Percentiles rank a stretch among this genome's conserved stretches.
phyloP scores from a whole-genome alignment of 345 rosid species.

The Citrus glauca region DNA sequence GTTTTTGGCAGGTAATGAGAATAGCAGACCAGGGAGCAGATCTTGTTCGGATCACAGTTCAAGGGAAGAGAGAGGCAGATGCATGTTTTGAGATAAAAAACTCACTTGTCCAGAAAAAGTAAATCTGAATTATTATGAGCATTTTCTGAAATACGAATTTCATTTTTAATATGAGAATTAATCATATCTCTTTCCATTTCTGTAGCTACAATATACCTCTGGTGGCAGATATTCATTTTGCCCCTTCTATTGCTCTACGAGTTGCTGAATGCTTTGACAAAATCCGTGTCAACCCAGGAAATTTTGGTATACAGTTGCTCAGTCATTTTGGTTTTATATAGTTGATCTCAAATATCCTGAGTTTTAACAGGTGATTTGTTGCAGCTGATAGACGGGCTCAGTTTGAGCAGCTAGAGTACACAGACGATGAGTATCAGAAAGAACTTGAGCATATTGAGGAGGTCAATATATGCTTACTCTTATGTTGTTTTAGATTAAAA shows the following conservation, averaged over 20 bases:
- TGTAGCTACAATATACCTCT: conserved; percentile 91
- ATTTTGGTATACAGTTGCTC: conserved; percentile 55
- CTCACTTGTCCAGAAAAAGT: conserved; percentile 91
- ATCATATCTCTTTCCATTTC: conserved; percentile 16
- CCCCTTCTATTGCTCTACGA: conserved; percentile 84
- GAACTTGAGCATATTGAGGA: conserved; percentile 93
- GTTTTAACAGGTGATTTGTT: conserved; percentile 21
- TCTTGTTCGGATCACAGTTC: conserved; percentile 93
- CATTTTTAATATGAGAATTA: neutral
- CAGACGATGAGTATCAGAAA: conserved; percentile 91
- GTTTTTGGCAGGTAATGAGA: conserved; percentile 69
- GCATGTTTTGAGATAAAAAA: conserved; percentile 95
- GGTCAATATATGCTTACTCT: conserved; percentile 30
- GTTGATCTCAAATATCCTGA: conserved; percentile 9
- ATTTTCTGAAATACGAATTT: neutral
- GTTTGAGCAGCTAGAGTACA: conserved; percentile 83
- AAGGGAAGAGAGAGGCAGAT: conserved; percentile 98
- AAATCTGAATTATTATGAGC: conserved; percentile 13
- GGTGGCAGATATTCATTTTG: conserved; percentile 98
- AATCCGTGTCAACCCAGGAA: conserved; percentile 98
- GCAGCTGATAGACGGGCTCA: conserved; percentile 97
- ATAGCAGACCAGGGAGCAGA: conserved; percentile 94
- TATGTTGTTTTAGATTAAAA: neutral
- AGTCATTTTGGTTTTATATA: conserved; percentile 13
- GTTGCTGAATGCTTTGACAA: conserved; percentile 97